Base-by-base conservation (phyloP, 1,139 yeast species). In the Nadsonia commutata region DNA sequence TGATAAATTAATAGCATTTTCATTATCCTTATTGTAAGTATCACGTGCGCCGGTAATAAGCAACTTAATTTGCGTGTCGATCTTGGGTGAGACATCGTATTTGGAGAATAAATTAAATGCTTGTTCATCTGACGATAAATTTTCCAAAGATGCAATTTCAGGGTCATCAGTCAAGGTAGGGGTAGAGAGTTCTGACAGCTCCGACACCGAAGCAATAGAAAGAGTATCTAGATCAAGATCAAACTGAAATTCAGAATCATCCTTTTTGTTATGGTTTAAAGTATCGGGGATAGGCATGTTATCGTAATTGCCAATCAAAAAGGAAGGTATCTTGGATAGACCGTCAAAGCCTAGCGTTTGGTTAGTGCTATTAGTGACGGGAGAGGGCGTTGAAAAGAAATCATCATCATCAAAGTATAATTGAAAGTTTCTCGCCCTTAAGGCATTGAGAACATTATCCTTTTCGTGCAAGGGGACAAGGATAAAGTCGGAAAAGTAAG, bases 401-500 rank as follows among this genome's bases (percentile, higher is more conserved):
- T 41, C 23, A 31, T 42, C 11, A 38, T 38, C 39, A 36, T 42
- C 22, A 43, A 46, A 7, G 57, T 52, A 43, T 57, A 70, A 72
- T 36, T 59, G 62, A 53, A 72, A 74, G 40, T 67, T 64, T 41
- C 66, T 60, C 31, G 59, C 58, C 18, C 71, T 64, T 37, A 77
- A 56, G 4, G 74, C 68, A 23, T 54, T 54, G 2, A 71, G 56
- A 0, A 76, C 81, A 45, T 65, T 64, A 1, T 63, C 65, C 48
- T 67, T 67, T 9, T 66, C 65, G 3, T 58, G 52, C 38, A 56
- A 57, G 0, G 86, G 85, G 17, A 78, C 69, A 37, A 79, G 63
- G n/a, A 79, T 80, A 41, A 76, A 73, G 57, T 79, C 82, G 43
- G 78, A 71, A 53, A 76, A 78, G 59, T 79, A 80, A 37, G 80